These are phyloP conservation scores for Clarkia xantiana DNA, from an alignment of 345 rosid genomes.

Conservation along the genomic window DNA sequence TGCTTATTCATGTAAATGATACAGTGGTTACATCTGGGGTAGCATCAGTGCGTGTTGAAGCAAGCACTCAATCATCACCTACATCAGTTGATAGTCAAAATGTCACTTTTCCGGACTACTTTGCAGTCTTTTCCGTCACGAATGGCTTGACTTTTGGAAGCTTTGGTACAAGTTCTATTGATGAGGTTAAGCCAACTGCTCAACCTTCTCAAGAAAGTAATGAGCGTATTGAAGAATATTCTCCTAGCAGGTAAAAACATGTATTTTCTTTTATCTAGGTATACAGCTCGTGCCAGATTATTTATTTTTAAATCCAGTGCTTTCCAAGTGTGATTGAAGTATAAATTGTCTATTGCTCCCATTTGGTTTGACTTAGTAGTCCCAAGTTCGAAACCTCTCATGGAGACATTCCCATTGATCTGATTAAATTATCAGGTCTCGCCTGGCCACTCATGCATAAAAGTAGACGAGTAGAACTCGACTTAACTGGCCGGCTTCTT, in stretches of 20 bases:
- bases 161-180: slow-evolving; percentile 30
- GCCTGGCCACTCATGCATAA: no score
- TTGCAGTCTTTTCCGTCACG: slow-evolving; percentile 20
- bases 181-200: slow-evolving; percentile 22
- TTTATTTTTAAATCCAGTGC: not conserved
- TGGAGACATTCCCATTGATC: no score
- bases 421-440: no score
- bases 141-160: slow-evolving; percentile 83
- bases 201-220: slow-evolving; percentile 21
- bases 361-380: no score
- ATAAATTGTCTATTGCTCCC: no score
- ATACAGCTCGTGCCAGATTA: not conserved
- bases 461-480: no score
- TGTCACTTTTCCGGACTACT: not conserved
- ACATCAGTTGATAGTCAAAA: slow-evolving; percentile 23
- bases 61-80: not conserved
- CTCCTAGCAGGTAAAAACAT: not conserved
- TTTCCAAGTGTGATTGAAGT: no score
- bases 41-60: slow-evolving; percentile 10
- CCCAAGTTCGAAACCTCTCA: no score
- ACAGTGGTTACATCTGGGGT: slow-evolving; percentile 22
- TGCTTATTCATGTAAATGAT: slow-evolving; percentile 11
- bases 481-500: no score
- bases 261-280: not conserved
- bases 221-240: not conserved